Base-by-base conservation (phyloP, 2,329 filamentous ascomycete species). In the Davidsoniella eucalypti region DNA sequence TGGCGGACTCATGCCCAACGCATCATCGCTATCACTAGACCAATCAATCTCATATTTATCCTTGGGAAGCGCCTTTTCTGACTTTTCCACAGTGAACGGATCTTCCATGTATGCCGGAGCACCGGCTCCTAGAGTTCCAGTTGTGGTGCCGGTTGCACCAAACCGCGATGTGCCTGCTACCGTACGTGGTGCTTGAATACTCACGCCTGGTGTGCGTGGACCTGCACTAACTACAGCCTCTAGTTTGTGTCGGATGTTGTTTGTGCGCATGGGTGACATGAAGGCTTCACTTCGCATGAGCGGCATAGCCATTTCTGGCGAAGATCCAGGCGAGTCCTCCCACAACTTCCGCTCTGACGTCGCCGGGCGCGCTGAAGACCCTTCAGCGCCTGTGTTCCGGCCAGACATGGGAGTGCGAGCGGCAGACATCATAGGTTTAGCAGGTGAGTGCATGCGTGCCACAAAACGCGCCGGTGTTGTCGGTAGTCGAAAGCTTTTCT, bases 401-500 rank as follows among this genome's bases (percentile, higher is more conserved):
- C 29, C 4, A 12, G 29, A 33, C 12, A 33, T 9, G 6, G 29
- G 29, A 5, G 29, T 33, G 8, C 29, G 29, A 9, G 29, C 12
- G 2, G 14, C 16, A 12, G 40, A 21, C 23, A 36, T 42, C 14
- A 18, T 33, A 26, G 25, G n/a, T 42, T 50, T 53, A 14, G 46
- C 38, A 5, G 51, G 51, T 17, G 51, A 53, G n/a, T 46, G 6
- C 70, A 72, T 41, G 70, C 62, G 36, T 66, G 67, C 29, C 63
- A 58, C 2, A 64, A 57, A 3, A 62, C 60, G 59, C 79, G 82
- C 80, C 0, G 92, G 92, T 8, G 92, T 98, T 5, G 90, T 87
- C 64, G 93, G 86, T 21, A 98, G 73, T 29, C 90, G 85, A 68
- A 94, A 98, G 52, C 84, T 95, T 66, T 93, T 95, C 69, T 96